Evolutionary conservation across 192 early-diverging fungal genomes (phyloP).

Genomic region (Gamsiella multidivaricata): DNA sequence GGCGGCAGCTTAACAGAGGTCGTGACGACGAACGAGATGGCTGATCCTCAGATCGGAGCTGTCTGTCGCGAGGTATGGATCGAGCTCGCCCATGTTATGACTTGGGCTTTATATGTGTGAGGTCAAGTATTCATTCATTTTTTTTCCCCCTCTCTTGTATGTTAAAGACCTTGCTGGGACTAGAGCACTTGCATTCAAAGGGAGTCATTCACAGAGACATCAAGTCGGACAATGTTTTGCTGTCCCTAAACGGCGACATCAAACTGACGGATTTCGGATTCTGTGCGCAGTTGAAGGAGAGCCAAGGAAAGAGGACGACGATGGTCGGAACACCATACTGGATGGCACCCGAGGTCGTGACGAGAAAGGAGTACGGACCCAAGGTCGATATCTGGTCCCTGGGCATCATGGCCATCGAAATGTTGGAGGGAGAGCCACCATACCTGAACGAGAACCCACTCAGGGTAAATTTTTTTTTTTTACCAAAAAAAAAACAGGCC

Average conservation of each 20-base stretch:
- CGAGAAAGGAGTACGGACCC: conserved; percentile 87
- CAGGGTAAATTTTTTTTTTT: conserved; percentile 46
- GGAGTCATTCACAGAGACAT: conserved; percentile 89
- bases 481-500: too few species aligned
- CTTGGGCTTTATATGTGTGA: background rate
- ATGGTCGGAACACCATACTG: conserved; percentile 93
- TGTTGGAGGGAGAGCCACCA: conserved; percentile 97
- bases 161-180: conserved; percentile 70
- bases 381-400: conserved; percentile 99
- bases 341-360: conserved; percentile 99
- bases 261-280: conserved; percentile 91
- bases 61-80: conserved; percentile 73
- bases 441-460: conserved; percentile 96
- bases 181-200: conserved; percentile 77
- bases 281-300: conserved; percentile 81
- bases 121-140: background rate
- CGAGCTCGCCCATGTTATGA: background rate
- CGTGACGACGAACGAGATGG: conserved; percentile 81
- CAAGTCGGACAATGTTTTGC: conserved; percentile 86
- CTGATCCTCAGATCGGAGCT: conserved; percentile 84
- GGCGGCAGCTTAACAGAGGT: conserved; percentile 88
- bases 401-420: conserved; percentile 98
- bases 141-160: background rate
- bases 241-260: conserved; percentile 73
- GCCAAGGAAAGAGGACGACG: conserved; percentile 75